Percentiles rank a stretch among this genome's conserved stretches.
Evolutionary conservation across 225 moss, liverwort and hornwort genomes (phyloP).

Genomic region (Physcomitrellopsis africana): DNA sequence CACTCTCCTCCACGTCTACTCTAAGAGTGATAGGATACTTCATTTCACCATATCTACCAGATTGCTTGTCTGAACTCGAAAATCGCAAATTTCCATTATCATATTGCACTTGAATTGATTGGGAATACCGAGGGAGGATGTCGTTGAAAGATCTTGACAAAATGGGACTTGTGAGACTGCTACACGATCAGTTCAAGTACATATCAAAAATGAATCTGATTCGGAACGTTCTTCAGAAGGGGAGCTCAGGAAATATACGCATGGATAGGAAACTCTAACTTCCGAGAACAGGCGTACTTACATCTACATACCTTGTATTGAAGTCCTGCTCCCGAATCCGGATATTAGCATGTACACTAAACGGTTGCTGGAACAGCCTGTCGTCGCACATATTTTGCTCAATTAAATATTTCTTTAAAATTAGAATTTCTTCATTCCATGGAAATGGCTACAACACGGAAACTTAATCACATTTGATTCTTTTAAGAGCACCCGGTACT

Average conservation of each 20-base stretch:
- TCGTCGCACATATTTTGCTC: not conserved
- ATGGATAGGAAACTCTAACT: not conserved
- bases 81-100: constrained; percentile 20
- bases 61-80: constrained; percentile 13
- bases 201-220: not conserved
- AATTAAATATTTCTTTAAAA: too few relatives aligned
- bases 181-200: not conserved
- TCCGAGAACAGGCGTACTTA: not conserved
- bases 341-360: constrained; percentile 20
- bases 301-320: constrained; percentile 27
- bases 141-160: constrained; percentile 7
- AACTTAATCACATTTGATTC: not conserved
- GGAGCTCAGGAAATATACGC: not conserved
- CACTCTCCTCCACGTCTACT: constrained; percentile 22
- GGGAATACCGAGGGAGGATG: constrained; percentile 23
- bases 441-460: not conserved
- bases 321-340: constrained; percentile 30
- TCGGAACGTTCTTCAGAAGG: not conserved
- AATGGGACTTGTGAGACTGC: constrained; percentile 20
- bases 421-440: not conserved
- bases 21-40: constrained; percentile 25
- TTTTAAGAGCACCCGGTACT: not conserved
- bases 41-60: constrained; percentile 19
- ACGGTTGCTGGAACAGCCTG: constrained; percentile 29
- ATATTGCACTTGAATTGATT: constrained; percentile 15